Conservation (phyloP, 148 eudicot genomes). For the Rheum nobile region DNA sequence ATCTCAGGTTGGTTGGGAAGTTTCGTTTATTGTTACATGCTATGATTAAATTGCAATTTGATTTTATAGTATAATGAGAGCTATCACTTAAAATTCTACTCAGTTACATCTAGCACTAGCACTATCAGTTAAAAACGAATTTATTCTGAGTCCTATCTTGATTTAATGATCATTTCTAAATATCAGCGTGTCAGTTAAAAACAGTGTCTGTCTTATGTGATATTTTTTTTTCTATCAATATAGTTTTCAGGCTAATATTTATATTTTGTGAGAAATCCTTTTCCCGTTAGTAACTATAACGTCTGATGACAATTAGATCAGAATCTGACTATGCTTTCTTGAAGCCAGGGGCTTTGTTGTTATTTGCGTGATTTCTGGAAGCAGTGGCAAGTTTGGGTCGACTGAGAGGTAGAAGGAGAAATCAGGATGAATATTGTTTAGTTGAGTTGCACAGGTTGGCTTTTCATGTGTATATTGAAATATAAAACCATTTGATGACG, state of each 20-base stretch:
- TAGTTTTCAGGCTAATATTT: background rate
- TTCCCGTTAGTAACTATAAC: background rate
- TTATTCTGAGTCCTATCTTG: background rate
- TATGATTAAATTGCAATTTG: background rate
- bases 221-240: background rate
- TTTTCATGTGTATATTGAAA: background rate
- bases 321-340: background rate
- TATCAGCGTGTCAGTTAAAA: background rate
- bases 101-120: background rate
- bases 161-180: background rate
- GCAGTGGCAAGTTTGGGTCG: constrained; percentile 1
- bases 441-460: background rate
- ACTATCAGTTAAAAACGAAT: background rate
- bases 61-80: background rate
- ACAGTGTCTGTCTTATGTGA: background rate
- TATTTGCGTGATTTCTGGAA: background rate
- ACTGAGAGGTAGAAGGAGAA: background rate
- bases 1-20: constrained; percentile 56
- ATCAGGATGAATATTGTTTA: background rate
- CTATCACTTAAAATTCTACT: background rate
- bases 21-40: constrained; percentile 5
- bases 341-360: background rate
- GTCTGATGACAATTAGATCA: background rate
- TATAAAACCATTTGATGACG: background rate
- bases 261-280: background rate